Evolutionary conservation across 108 stramenopile species (phyloP), one percentile per base, ranked within the genome.

Genomic region (Cyclotella sp.): DNA sequence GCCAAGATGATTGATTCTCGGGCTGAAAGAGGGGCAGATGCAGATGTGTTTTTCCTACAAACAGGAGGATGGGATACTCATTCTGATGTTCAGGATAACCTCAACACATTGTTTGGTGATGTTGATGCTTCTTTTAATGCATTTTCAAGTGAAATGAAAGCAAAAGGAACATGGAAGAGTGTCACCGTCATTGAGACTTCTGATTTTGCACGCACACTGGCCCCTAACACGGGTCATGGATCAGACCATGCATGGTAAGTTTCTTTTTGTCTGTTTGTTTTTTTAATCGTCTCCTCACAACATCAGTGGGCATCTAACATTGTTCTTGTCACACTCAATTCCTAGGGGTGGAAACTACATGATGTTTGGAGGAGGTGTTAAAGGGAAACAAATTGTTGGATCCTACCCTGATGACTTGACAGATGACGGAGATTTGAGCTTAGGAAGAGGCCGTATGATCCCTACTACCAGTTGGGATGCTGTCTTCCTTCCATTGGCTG

Each of bases 21-120:
- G 19, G 39, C 60, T 19, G 75, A 61, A 19, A 61, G 89, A 44
- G 71, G 83, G 12, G 46, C 64, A 27, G 85, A 94, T 72, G 82
- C 88, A 14, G 88, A 90, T 59, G 24, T 84, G 27, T 91, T 91
- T 72, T 88, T 73, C 67, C 63, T 87, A 11, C 30, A 63, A 52
- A 76, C 81, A 60, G 89, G 89, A 30, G 89, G 90, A 15, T 93
- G 78, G 69, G 92, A 93, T 69, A 86, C 86, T 51, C 92, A 93
- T 63, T 12, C 47, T 59, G 72, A 72, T 51, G 66, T 83, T 34
- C 30, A 55, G n/a, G 65, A 45, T 19, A 71, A 70, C 46, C 63
- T 65, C 49, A 63, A 72, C 16, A 71, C 53, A 64, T 55, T 58
- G 49, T 84, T 87, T 62, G 68, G 28, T 24, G 67, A 83, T 13